Conservation (phyloP, 1,139 yeast genomes). For the Candida mesenterica region DNA sequence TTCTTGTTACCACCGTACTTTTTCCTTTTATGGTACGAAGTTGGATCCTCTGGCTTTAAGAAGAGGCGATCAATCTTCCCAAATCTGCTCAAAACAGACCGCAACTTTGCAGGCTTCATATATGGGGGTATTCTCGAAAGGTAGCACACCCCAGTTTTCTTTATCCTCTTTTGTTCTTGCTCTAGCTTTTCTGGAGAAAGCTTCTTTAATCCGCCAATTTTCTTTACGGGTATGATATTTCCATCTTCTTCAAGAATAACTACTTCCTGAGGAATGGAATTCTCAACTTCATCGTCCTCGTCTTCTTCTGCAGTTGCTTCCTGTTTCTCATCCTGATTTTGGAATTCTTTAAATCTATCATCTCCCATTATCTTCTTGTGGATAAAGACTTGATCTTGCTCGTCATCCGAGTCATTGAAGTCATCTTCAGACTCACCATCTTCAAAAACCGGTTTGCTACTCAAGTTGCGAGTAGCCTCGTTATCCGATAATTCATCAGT, state of each 20-base stretch:
- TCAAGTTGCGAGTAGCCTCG: neutral
- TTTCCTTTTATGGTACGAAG: conserved; percentile 62
- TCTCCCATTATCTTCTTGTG: conserved; percentile 10
- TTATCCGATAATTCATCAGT: too few species aligned
- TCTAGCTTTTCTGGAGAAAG: conserved; percentile 54
- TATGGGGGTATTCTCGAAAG: conserved; percentile 91
- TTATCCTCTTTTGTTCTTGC: conserved; percentile 56
- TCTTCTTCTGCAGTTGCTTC: conserved; percentile 13
- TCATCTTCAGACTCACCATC: conserved; percentile 11
- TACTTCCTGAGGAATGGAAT: neutral
- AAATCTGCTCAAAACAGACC: conserved; percentile 75
- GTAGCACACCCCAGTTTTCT: conserved; percentile 87
- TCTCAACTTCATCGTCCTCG: conserved; percentile 13
- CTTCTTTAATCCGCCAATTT: conserved; percentile 25
- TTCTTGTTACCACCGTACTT: conserved; percentile 95
- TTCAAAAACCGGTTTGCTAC: neutral
- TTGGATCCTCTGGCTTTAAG: conserved; percentile 80
- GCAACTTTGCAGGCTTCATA: conserved; percentile 90
- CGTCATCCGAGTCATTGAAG: conserved; percentile 21
- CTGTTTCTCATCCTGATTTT: conserved; percentile 16
- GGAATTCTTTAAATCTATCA: conserved; percentile 11
- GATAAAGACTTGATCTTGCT: conserved; percentile 13
- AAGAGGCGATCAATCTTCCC: conserved; percentile 86
- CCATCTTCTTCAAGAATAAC: conserved; percentile 4
- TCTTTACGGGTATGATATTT: conserved; percentile 11